These are phyloP conservation scores for Pleoardoris graminearum DNA, from an alignment of 2,329 filamentous ascomycete species.

Conservation along the genomic window DNA sequence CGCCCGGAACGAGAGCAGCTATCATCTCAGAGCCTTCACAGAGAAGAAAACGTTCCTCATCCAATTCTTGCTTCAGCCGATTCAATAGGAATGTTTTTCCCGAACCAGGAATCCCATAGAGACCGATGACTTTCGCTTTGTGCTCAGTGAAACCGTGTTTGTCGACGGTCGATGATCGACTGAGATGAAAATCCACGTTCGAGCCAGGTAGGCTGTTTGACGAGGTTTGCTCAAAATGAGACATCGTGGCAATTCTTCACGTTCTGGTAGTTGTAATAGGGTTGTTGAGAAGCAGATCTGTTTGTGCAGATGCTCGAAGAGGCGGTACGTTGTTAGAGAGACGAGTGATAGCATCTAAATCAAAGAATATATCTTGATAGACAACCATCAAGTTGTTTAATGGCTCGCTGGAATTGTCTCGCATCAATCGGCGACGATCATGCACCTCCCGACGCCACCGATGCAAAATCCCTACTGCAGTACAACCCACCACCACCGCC, in stretches of 20 bases:
- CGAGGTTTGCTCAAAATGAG: not conserved
- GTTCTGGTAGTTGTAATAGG: not conserved
- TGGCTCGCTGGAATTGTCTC: too few relatives aligned
- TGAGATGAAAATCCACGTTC: not conserved
- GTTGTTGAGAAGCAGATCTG: not conserved
- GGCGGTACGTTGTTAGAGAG: too few relatives aligned
- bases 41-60: slow-evolving; percentile 48
- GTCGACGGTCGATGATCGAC: too few relatives aligned
- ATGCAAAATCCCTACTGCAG: not conserved
- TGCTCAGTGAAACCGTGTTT: not conserved
- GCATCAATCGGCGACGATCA: too few relatives aligned
- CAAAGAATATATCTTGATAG: too few relatives aligned
- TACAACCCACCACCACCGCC: not conserved
- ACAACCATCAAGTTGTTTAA: too few relatives aligned
- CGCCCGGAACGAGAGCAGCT: slow-evolving; percentile 48
- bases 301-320: not conserved
- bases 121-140: not conserved
- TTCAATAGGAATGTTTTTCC: slow-evolving; percentile 57
- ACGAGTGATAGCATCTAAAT: too few relatives aligned
- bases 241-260: not conserved
- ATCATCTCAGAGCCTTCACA: slow-evolving; percentile 60
- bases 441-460: too few relatives aligned
- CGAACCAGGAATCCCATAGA: slow-evolving; percentile 60
- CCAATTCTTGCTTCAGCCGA: slow-evolving; percentile 45
- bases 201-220: not conserved